Percentiles rank a stretch among this genome's conserved stretches.
Evolutionary conservation across 176 grass and related monocot species (phyloP).

Genomic region (Oryza glaberrima): DNA sequence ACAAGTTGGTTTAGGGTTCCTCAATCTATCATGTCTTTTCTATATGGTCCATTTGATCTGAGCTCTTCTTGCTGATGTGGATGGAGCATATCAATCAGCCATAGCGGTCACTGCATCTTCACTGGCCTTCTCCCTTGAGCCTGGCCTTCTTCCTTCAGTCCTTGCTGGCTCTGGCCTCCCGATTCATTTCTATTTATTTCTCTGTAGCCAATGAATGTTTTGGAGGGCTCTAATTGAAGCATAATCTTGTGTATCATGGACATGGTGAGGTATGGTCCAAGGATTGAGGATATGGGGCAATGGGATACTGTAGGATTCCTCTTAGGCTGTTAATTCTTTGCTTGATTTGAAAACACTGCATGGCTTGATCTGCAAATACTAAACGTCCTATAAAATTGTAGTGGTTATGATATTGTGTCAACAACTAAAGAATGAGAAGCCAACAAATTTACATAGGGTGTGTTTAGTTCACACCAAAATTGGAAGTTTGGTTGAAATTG

Average conservation of each 20-base stretch:
- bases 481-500: no score
- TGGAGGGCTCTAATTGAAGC: not conserved
- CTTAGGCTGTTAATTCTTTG: no score
- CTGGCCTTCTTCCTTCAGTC: not conserved
- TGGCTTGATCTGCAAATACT: no score
- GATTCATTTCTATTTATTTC: not conserved
- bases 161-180: not conserved
- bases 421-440: no score
- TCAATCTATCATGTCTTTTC: not conserved
- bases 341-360: no score
- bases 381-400: no score
- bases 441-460: no score
- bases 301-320: no score
- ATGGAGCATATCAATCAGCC: constrained; percentile 1
- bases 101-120: not conserved
- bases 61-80: not conserved
- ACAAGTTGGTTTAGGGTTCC: constrained; percentile 10
- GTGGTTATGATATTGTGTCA: no score
- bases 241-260: not conserved
- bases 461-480: no score
- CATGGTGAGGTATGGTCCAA: not conserved
- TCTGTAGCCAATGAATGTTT: not conserved
- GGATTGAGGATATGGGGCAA: not conserved
- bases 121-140: not conserved
- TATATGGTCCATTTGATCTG: constrained; percentile 13